A percentile compares a stretch with the other conserved stretches of the same genome.
phyloP scores from a whole-genome alignment of 768 basidiomycete genomes.

The Lactifluus volemus region DNA sequence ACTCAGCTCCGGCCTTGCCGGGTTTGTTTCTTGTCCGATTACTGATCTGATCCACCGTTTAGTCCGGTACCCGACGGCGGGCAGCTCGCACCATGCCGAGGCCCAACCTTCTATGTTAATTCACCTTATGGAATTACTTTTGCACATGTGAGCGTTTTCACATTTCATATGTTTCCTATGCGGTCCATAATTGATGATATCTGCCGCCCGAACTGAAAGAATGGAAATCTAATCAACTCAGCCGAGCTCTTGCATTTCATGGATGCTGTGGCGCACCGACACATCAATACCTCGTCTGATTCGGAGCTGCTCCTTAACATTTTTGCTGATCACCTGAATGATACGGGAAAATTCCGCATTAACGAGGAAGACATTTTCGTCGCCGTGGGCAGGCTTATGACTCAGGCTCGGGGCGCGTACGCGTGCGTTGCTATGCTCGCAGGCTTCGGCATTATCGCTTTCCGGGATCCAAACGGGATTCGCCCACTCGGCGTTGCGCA shows the following conservation, averaged over 20 bases:
- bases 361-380: conserved; percentile 99
- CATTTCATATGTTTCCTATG: not conserved
- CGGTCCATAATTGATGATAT: not conserved
- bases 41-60: not conserved
- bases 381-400: conserved; percentile 84
- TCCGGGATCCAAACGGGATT: conserved; percentile 97
- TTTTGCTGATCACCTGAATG: conserved; percentile 94
- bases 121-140: conserved; percentile 99
- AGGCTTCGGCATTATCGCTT: conserved; percentile 96
- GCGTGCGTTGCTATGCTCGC: conserved; percentile 99
- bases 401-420: conserved; percentile 85
- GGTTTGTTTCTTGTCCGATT: not conserved
- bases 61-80: conserved; percentile 98
- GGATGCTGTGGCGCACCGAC: conserved; percentile 93
- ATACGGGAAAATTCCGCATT: conserved; percentile 98
- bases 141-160: conserved; percentile 63
- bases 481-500: conserved; percentile 84
- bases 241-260: conserved; percentile 78
- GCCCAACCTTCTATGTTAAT: conserved; percentile 99
- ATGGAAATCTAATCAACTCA: conserved; percentile 97
- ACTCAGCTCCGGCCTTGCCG: not conserved
- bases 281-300: conserved; percentile 98
- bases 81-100: conserved; percentile 92
- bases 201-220: conserved; percentile 40
- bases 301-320: conserved; percentile 96